phyloP scores from a whole-genome alignment of 139 green algal species.

The Tetradesmus lagerheimii region DNA sequence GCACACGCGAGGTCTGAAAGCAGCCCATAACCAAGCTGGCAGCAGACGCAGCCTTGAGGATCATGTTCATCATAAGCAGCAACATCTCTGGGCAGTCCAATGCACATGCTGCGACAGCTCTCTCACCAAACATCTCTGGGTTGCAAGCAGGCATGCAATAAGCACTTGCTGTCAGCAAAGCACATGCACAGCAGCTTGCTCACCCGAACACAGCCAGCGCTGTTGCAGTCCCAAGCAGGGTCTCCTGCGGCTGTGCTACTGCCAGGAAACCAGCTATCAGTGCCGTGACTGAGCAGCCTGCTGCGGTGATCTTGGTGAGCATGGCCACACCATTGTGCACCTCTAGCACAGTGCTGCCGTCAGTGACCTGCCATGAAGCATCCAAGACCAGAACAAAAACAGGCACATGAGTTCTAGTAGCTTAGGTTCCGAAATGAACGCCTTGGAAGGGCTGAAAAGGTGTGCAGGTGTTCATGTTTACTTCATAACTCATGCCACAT shows the following conservation, averaged over 20 bases:
- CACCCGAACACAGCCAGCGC: constrained; percentile 85
- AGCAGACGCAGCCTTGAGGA: background rate
- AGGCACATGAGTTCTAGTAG: too few relatives aligned
- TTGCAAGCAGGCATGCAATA: background rate
- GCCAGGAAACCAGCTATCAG: constrained; percentile 82
- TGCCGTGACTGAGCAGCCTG: constrained; percentile 83
- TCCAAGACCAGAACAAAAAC: too few relatives aligned
- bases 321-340: constrained; percentile 72
- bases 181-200: background rate
- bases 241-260: constrained; percentile 17
- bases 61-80: background rate
- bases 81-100: background rate
- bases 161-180: background rate
- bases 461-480: too few relatives aligned
- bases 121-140: too few relatives aligned
- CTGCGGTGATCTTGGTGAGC: constrained; percentile 82
- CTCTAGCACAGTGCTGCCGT: constrained; percentile 64
- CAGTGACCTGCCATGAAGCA: constrained; percentile 66
- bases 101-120: too few relatives aligned
- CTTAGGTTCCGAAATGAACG: too few relatives aligned
- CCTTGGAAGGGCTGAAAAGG: too few relatives aligned
- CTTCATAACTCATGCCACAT: too few relatives aligned
- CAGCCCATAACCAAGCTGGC: background rate
- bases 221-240: constrained; percentile 70
- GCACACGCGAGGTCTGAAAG: background rate